These are phyloP conservation scores for Telfairia occidentalis DNA, from an alignment of 331 rosid species.

Conservation along the genomic window DNA sequence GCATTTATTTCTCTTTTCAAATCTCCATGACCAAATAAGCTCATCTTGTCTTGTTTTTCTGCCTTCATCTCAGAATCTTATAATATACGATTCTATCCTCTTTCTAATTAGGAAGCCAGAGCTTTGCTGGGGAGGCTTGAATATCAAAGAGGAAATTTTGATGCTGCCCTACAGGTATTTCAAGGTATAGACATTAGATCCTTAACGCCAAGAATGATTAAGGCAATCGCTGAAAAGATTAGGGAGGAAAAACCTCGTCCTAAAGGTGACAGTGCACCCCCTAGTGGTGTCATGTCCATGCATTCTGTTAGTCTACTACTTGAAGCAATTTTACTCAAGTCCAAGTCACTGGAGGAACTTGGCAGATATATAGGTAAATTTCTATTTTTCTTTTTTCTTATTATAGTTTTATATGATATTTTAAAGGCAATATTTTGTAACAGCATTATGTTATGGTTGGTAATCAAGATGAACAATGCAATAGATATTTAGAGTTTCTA, in stretches of 20 bases:
- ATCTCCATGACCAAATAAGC: neutral
- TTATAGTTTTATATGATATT: neutral
- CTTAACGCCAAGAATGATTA: slow-evolving; percentile 62
- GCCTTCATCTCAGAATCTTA: neutral
- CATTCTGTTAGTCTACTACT: slow-evolving; percentile 88
- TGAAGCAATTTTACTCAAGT: slow-evolving; percentile 87
- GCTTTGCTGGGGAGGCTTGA: slow-evolving; percentile 97
- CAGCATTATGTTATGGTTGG: neutral
- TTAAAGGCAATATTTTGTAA: neutral
- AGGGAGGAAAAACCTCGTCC: slow-evolving; percentile 42
- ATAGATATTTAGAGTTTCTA: neutral
- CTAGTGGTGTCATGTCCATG: slow-evolving; percentile 54
- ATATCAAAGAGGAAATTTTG: slow-evolving; percentile 79
- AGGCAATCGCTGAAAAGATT: slow-evolving; percentile 56
- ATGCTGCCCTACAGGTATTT: slow-evolving; percentile 83
- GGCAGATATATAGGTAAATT: slow-evolving; percentile 49
- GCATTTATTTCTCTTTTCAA: neutral
- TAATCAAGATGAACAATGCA: neutral
- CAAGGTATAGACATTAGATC: slow-evolving; percentile 64
- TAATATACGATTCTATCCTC: neutral
- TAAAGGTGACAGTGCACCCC: slow-evolving; percentile 36
- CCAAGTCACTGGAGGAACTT: slow-evolving; percentile 70
- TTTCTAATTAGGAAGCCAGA: slow-evolving; percentile 62
- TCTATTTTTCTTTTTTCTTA: neutral
- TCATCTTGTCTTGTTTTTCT: neutral